These are phyloP conservation scores for Fusarium chuoi DNA, from an alignment of 2,329 filamentous ascomycete species.

Conservation along the genomic window DNA sequence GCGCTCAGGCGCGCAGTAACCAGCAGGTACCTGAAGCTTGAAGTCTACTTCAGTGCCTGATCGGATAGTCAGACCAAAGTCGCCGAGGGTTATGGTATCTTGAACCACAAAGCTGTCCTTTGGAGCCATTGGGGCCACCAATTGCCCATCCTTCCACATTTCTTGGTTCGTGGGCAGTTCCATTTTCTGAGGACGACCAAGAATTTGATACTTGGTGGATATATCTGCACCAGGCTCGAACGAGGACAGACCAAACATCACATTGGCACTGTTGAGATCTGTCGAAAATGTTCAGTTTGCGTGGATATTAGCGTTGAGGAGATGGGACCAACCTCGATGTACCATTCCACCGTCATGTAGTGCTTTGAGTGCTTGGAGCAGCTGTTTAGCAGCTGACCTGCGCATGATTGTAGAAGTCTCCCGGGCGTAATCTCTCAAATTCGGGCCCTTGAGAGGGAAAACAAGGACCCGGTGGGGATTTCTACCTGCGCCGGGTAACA, in stretches of 20 bases:
- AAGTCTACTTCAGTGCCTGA: background rate
- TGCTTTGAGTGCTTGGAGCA: background rate
- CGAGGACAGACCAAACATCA: background rate
- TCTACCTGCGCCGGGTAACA: background rate
- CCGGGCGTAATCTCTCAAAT: background rate
- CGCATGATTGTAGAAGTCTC: background rate
- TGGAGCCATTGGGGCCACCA: background rate
- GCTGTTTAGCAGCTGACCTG: background rate
- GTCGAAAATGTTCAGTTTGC: rapidly evolving
- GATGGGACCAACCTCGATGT: background rate
- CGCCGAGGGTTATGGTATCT: background rate
- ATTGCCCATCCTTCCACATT: rapidly evolving
- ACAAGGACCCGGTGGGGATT: background rate
- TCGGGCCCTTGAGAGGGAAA: background rate
- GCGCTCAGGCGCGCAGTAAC: background rate
- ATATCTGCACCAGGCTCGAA: background rate
- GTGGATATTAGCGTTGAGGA: rapidly evolving
- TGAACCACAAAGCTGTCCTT: background rate
- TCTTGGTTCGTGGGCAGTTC: background rate
- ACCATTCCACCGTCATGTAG: background rate
- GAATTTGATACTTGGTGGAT: background rate
- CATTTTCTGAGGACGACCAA: background rate
- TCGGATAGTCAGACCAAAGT: background rate
- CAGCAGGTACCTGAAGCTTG: rapidly evolving
- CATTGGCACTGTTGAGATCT: background rate